phyloP scores from a whole-genome alignment of 768 basidiomycete species.

The Macrocybe gigantea region DNA sequence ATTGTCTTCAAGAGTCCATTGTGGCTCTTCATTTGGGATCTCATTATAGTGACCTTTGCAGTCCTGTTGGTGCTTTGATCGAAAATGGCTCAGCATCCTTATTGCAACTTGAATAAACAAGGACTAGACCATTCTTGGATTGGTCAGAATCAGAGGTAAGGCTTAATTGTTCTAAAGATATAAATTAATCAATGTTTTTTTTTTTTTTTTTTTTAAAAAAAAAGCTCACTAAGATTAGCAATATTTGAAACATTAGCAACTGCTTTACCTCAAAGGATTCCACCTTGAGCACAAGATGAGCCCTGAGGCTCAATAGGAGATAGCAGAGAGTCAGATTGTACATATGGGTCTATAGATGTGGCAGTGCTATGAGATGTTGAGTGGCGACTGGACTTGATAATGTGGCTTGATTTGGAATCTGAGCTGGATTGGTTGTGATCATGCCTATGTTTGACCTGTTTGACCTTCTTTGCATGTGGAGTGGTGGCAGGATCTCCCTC shows the following conservation, averaged over 20 bases:
- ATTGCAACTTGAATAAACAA: too few relatives aligned
- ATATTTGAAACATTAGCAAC: slow-evolving; percentile 5
- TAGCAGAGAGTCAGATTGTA: neutral
- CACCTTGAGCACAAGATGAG: slow-evolving; percentile 4
- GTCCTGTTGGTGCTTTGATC: too few relatives aligned
- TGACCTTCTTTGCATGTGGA: too few relatives aligned
- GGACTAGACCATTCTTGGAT: too few relatives aligned
- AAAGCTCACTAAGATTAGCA: neutral
- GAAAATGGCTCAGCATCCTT: too few relatives aligned
- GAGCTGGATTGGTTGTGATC: too few relatives aligned
- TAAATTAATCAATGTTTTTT: neutral
- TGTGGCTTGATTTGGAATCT: too few relatives aligned
- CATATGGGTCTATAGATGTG: neutral
- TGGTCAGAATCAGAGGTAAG: neutral
- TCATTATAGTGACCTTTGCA: too few relatives aligned
- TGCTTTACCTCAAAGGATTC: slow-evolving; percentile 4
- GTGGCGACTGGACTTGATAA: neutral
- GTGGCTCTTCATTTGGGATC: too few relatives aligned
- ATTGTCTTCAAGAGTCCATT: too few relatives aligned
- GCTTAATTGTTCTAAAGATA: neutral
- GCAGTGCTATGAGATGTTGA: slow-evolving; percentile 1
- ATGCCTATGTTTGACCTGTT: too few relatives aligned
- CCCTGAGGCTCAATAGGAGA: slow-evolving; percentile 1
- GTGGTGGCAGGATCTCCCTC: too few relatives aligned
- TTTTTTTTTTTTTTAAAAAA: neutral